phyloP scores from a whole-genome alignment of 768 basidiomycete species.

The Podaxis mareebaensis region DNA sequence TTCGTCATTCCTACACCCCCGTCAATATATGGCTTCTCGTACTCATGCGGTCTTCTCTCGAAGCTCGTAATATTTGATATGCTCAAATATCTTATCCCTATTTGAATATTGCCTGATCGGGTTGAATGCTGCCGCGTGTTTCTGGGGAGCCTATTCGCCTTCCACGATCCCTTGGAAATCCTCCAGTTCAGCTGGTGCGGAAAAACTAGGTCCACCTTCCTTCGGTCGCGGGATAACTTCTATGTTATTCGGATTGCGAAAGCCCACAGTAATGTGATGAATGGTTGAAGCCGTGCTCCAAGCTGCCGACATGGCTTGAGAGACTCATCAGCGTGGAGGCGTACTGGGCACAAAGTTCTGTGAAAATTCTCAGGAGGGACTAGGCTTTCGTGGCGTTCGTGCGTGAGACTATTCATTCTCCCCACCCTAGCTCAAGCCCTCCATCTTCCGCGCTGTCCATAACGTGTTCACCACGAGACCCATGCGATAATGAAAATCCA shows the following conservation, averaged over 20 bases:
- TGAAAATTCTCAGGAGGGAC: slow-evolving; percentile 15
- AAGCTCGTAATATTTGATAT: background rate
- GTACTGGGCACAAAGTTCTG: background rate
- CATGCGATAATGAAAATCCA: slow-evolving; percentile 21
- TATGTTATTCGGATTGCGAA: background rate
- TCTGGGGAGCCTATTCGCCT: slow-evolving; percentile 1
- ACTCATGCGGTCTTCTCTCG: slow-evolving; percentile 10
- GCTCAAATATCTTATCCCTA: background rate
- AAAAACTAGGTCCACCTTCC: background rate
- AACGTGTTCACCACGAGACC: slow-evolving; percentile 11
- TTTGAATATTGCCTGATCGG: slow-evolving; percentile 5
- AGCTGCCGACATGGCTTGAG: slow-evolving; percentile 7
- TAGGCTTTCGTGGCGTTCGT: background rate
- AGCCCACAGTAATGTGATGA: slow-evolving; percentile 4
- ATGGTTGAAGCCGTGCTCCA: background rate
- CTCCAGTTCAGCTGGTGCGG: background rate
- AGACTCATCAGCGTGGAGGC: background rate
- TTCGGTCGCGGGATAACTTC: background rate
- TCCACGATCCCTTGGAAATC: background rate
- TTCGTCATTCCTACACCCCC: background rate
- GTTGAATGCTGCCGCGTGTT: slow-evolving; percentile 7
- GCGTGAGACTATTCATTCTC: slow-evolving; percentile 6
- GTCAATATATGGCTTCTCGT: slow-evolving; percentile 13
- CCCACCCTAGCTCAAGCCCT: background rate
- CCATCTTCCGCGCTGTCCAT: background rate